Percentiles rank a stretch among this genome's conserved stretches.
Conservation (phyloP, 2,329 filamentous ascomycete species). For the Corniculantispora saksenae region DNA sequence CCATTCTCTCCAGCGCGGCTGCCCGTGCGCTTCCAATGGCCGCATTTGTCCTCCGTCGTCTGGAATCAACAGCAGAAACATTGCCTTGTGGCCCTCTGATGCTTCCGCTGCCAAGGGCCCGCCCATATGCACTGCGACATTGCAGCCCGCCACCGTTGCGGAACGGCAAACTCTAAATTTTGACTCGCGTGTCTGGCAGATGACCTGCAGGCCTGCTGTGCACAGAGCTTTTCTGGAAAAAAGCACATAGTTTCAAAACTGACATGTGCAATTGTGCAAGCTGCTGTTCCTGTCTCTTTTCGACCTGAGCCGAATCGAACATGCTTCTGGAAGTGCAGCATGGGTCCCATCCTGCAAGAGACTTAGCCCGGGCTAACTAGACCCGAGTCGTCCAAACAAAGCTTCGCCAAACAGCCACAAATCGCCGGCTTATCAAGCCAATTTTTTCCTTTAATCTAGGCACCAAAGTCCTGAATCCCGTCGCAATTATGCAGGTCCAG, state of each 20-base stretch:
- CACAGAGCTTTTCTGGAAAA: not conserved
- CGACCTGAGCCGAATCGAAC: too few species aligned
- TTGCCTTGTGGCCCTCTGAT: not conserved
- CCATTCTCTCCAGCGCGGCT: not conserved
- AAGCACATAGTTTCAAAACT: not conserved
- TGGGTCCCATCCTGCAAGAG: not conserved
- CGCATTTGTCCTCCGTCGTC: not conserved
- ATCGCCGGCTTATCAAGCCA: not conserved
- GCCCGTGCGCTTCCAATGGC: not conserved
- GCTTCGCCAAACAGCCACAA: not conserved
- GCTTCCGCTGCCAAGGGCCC: not conserved
- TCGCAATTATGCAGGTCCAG: not conserved
- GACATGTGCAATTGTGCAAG: not conserved
- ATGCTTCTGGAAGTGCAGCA: not conserved
- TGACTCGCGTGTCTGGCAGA: conserved; percentile 4
- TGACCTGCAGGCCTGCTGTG: conserved; percentile 1
- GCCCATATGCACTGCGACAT: conserved; percentile 14
- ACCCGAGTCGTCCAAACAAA: not conserved
- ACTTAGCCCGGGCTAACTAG: not conserved
- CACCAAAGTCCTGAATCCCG: conserved; percentile 13
- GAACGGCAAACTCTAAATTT: conserved; percentile 12
- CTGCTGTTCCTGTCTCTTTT: not conserved
- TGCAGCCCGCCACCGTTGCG: conserved; percentile 2
- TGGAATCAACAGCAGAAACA: not conserved
- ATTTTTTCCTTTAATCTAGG: not conserved